Evolutionary conservation across 129 eudicot genomes (phyloP).

Genomic region (Flaveria brownii): DNA sequence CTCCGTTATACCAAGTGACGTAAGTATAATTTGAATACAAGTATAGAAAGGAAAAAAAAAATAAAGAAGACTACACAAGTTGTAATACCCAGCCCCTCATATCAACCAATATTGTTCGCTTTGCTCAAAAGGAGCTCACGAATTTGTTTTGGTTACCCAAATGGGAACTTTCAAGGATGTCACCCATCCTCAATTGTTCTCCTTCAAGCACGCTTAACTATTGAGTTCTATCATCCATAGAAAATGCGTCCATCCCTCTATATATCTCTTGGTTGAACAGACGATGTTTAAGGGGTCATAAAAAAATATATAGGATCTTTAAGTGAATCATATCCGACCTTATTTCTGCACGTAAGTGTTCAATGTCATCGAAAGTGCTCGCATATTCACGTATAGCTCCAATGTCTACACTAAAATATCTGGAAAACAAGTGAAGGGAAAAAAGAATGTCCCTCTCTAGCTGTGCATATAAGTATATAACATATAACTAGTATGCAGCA

Average conservation of each 20-base stretch:
- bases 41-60: constrained; percentile 6
- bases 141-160: no score
- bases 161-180: background rate
- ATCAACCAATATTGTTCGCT: background rate
- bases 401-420: constrained; percentile 89
- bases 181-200: no score
- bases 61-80: background rate
- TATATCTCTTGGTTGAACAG: background rate
- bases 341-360: constrained; percentile 92
- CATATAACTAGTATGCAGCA: background rate
- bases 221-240: no score
- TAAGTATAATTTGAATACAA: background rate
- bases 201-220: no score
- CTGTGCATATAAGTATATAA: background rate
- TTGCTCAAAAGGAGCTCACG: no score
- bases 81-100: background rate
- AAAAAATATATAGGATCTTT: background rate
- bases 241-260: no score
- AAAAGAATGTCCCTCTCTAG: constrained; percentile 11
- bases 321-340: constrained; percentile 48
- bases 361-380: constrained; percentile 56
- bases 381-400: constrained; percentile 79
- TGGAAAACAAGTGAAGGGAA: constrained; percentile 52
- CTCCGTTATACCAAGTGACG: constrained; percentile 21
- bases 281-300: background rate